These are phyloP conservation scores for Penicillium antarcticum DNA, from an alignment of 495 filamentous ascomycete genomes.

Conservation along the genomic window DNA sequence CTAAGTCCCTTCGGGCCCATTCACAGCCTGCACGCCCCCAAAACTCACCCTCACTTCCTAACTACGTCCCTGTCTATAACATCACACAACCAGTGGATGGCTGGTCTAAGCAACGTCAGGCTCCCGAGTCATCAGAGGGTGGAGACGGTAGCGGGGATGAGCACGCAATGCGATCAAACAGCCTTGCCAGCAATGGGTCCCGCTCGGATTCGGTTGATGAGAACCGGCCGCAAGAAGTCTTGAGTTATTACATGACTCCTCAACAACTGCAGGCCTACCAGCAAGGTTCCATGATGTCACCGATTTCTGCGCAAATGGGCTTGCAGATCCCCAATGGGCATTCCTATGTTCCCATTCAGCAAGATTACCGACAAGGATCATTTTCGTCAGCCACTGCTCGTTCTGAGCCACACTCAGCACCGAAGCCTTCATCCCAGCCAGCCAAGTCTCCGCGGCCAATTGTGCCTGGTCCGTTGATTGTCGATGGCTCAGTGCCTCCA, in stretches of 20 bases:
- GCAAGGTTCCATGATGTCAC: constrained; percentile 41
- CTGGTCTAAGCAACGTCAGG: constrained; percentile 29
- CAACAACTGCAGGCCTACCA: constrained; percentile 50
- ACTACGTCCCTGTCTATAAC: constrained; percentile 37
- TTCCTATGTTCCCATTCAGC: constrained; percentile 38
- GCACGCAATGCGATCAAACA: constrained; percentile 38
- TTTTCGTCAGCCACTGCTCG: constrained; percentile 26
- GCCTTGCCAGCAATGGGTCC: constrained; percentile 33
- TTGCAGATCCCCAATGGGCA: constrained; percentile 45
- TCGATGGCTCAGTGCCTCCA: constrained; percentile 43
- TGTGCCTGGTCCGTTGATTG: constrained; percentile 35
- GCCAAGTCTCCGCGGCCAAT: constrained; percentile 22
- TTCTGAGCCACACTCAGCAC: constrained; percentile 17
- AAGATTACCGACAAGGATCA: constrained; percentile 38
- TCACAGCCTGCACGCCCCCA: constrained; percentile 61
- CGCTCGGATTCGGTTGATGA: constrained; percentile 46
- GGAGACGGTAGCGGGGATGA: constrained; percentile 41
- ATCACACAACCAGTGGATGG: constrained; percentile 30
- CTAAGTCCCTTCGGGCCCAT: constrained; percentile 57
- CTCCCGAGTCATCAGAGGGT: constrained; percentile 34
- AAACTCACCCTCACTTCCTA: constrained; percentile 40
- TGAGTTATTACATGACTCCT: constrained; percentile 63
- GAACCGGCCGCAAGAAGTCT: constrained; percentile 53
- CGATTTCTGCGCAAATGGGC: constrained; percentile 47
- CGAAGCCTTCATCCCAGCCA: constrained; percentile 21